Evolutionary conservation across 2,329 filamentous ascomycete species (phyloP).

Genomic region (Aspergillus aculeatinus): DNA sequence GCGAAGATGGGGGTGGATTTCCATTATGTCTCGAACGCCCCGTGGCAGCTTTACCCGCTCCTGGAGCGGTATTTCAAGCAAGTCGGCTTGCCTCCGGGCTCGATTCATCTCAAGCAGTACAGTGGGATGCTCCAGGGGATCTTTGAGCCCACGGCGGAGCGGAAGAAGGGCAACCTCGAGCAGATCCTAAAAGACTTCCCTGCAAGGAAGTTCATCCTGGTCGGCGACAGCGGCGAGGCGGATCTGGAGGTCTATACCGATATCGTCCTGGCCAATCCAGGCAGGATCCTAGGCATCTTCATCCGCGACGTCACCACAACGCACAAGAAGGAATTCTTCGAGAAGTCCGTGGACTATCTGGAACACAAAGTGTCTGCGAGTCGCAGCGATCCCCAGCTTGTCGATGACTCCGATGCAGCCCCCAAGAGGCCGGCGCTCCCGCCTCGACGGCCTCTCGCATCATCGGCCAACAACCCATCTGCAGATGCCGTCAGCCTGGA

Average conservation of each 20-base stretch:
- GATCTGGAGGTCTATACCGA: conserved; percentile 98
- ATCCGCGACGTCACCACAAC: conserved; percentile 93
- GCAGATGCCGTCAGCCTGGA: conserved; percentile 26
- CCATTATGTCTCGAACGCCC: conserved; percentile 98
- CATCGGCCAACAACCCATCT: conserved; percentile 9
- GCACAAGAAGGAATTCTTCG: conserved; percentile 72
- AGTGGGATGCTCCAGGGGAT: conserved; percentile 96
- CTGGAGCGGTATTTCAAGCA: conserved; percentile 80
- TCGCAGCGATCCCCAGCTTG: conserved; percentile 26
- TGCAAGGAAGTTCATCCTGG: conserved; percentile 80
- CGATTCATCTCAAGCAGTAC: conserved; percentile 94
- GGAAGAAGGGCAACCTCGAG: conserved; percentile 85
- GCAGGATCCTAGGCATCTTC: conserved; percentile 80
- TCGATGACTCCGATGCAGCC: conserved; percentile 27
- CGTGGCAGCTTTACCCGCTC: conserved; percentile 94
- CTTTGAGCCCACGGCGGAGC: conserved; percentile 93
- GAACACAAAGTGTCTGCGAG: conserved; percentile 25
- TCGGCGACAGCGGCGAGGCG: conserved; percentile 94
- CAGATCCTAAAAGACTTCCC: conserved; percentile 88
- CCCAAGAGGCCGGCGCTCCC: conserved; percentile 41
- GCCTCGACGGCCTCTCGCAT: conserved; percentile 34
- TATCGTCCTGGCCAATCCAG: conserved; percentile 78
- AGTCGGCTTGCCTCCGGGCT: conserved; percentile 78
- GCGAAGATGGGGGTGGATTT: conserved; percentile 78
- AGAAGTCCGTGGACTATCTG: conserved; percentile 54